Conservation (phyloP, 495 filamentous ascomycete species). For the Daldinia bambusicola region DNA sequence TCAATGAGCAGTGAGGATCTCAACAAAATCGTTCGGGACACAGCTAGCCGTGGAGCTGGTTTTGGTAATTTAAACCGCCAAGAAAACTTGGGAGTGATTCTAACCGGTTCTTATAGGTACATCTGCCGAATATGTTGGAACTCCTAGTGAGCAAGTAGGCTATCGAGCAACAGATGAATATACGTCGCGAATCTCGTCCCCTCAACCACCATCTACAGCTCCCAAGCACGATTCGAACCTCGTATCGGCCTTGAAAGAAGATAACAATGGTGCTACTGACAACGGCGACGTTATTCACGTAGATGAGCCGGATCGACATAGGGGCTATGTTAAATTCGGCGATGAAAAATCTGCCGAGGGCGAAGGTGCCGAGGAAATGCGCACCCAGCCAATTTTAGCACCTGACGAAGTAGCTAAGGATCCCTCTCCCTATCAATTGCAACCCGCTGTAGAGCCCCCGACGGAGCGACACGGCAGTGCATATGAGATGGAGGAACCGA, state of each 20-base stretch:
- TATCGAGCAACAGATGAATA: constrained; percentile 85
- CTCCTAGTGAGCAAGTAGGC: constrained; percentile 82
- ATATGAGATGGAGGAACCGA: constrained; percentile 62
- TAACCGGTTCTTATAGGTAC: constrained; percentile 55
- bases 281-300: constrained; percentile 78
- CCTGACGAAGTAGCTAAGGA: constrained; percentile 91
- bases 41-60: constrained; percentile 71
- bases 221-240: constrained; percentile 39
- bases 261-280: constrained; percentile 30
- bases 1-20: constrained; percentile 91
- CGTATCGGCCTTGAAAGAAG: constrained; percentile 35
- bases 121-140: constrained; percentile 62
- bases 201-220: constrained; percentile 63
- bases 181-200: constrained; percentile 73
- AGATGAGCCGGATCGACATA: constrained; percentile 71
- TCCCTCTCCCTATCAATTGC: constrained; percentile 62
- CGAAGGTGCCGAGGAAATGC: constrained; percentile 63
- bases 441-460: constrained; percentile 75
- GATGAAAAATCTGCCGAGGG: constrained; percentile 62
- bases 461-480: constrained; percentile 68
- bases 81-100: constrained; percentile 50
- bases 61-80: constrained; percentile 64
- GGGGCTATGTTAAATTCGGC: constrained; percentile 61
- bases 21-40: constrained; percentile 86
- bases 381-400: constrained; percentile 84